Base-by-base conservation (phyloP, 2,329 filamentous ascomycete species). In the Colletotrichum acutatum region DNA sequence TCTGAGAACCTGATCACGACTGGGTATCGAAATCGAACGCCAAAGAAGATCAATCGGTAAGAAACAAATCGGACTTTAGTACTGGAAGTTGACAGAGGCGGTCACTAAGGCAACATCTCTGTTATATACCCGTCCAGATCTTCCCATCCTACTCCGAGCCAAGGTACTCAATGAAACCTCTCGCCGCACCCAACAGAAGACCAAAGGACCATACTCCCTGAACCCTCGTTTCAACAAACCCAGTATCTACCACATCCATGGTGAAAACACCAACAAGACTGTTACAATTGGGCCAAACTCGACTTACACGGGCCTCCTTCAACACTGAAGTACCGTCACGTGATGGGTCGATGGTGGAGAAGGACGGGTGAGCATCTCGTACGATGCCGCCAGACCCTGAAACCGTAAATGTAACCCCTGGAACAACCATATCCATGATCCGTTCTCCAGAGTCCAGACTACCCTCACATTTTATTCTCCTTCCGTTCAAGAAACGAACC, bases 361-460 rank as follows among this genome's bases (percentile, higher is more conserved):
- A 46, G 24, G 64, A 64, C 66, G 66, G 58, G 72, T 46, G 56
- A 68, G 52, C 52, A 53, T 58, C 46, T 73, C 69, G 70, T 73
- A 74, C 70, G 72, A 74, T 70, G 65, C 60, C 60, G 66, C 64
- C 53, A 34, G 63, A 59, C 42, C 32, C 60, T 75, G 74, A 75
- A 74, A 75, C 74, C 37, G 64, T 34, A 49, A 49, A 56, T 74
- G 74, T 71, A 74, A 71, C 71, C 58, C 53, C 26, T 22, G 53
- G 53, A 46, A 22, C 26, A 34, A 26, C 5, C 26, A 22, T 4
- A 49, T 6, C 24, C 46, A 42, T 22, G 37, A 16, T 5, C 37
- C 19, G 19, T 22, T 24, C 42, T 9, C 26, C 28, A 49, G 42
- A 53, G 24, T 49, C 66, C 59, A 42, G 37, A 42, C 37, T 42